Percentiles rank a stretch among this genome's conserved stretches.
Evolutionary conservation across 192 early-diverging fungal species (phyloP).

Genomic region (Martensiomyces pterosporus): DNA sequence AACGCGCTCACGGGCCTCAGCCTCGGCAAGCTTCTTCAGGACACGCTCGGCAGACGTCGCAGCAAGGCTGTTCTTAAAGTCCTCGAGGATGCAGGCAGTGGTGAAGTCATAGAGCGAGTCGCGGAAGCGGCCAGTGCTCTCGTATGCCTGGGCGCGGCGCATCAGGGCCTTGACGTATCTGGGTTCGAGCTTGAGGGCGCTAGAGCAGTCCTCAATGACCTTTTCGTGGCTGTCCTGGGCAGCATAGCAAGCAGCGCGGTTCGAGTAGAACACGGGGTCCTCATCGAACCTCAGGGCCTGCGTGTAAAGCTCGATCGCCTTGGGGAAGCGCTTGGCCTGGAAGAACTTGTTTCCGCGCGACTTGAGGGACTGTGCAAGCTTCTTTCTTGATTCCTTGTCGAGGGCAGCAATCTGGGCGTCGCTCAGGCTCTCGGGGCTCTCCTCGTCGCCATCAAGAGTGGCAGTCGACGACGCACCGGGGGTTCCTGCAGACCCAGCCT

Average conservation of each 20-base stretch:
- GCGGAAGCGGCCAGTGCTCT: conserved; percentile 47
- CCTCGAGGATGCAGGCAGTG: conserved; percentile 88
- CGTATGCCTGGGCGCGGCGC: conserved; percentile 65
- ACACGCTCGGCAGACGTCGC: conserved; percentile 81
- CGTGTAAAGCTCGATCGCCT: conserved; percentile 84
- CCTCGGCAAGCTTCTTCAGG: conserved; percentile 75
- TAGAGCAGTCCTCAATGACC: conserved; percentile 82
- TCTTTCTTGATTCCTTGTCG: conserved; percentile 37
- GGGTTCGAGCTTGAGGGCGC: conserved; percentile 76
- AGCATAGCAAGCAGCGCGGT: conserved; percentile 91
- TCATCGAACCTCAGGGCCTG: conserved; percentile 79
- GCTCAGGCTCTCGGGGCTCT: conserved; percentile 43
- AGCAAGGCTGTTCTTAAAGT: conserved; percentile 83
- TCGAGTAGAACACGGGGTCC: conserved; percentile 87
- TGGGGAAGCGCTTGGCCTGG: conserved; percentile 72
- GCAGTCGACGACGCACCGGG: conserved; percentile 11
- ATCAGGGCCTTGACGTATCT: conserved; percentile 87
- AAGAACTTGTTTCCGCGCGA: conserved; percentile 85
- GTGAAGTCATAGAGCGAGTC: conserved; percentile 80
- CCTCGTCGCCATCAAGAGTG: conserved; percentile 28
- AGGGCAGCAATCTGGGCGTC: conserved; percentile 52
- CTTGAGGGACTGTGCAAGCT: conserved; percentile 76
- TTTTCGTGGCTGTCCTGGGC: conserved; percentile 66
- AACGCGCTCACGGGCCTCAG: conserved; percentile 67
- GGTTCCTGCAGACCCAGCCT: too few relatives aligned